A percentile compares a stretch with the other conserved stretches of the same genome.
These are phyloP conservation scores for Astrephomene gubernaculifera DNA, from an alignment of 139 green algal species.

Conservation along the genomic window DNA sequence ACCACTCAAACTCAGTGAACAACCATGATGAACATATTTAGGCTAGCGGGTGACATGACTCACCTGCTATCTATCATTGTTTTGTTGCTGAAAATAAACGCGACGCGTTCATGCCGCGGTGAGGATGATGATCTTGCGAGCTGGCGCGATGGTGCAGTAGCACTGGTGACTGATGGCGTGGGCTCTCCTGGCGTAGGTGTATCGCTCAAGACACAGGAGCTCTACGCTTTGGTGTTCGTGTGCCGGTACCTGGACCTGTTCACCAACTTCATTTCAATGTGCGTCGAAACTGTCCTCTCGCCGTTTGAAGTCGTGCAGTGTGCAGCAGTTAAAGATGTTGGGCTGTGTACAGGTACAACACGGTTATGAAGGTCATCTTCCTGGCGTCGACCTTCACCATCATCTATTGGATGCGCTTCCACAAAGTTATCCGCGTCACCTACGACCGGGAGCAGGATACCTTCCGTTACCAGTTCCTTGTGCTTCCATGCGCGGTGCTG, in stretches of 20 bases:
- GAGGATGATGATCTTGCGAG: conserved; percentile 29
- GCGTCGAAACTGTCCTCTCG: too few species aligned
- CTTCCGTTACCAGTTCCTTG: conserved; percentile 91
- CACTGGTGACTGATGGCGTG: neutral
- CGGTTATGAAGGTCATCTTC: conserved; percentile 98
- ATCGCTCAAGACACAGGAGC: conserved; percentile 97
- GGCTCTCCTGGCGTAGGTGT: conserved; percentile 78
- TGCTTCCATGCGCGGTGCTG: conserved; percentile 83
- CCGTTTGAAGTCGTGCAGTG: too few species aligned
- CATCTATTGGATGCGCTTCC: conserved; percentile 93
- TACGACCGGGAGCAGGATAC: conserved; percentile 99
- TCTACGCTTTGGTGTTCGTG: conserved; percentile 97
- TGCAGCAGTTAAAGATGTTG: too few species aligned
- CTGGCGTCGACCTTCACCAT: conserved; percentile 86
- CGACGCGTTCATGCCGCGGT: conserved; percentile 94
- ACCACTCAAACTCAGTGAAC: neutral
- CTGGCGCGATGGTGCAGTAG: conserved; percentile 9
- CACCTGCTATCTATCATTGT: conserved; percentile 95
- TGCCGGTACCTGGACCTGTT: conserved; percentile 98
- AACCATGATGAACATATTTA: conserved; percentile 92
- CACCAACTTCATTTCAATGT: conserved; percentile 93
- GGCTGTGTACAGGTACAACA: conserved; percentile 96
- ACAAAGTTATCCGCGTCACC: conserved; percentile 90
- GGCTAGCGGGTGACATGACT: conserved; percentile 96
- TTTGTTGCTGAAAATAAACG: conserved; percentile 96